These are phyloP conservation scores for Allium cepa DNA, from an alignment of 106 monocot species.

Conservation along the genomic window DNA sequence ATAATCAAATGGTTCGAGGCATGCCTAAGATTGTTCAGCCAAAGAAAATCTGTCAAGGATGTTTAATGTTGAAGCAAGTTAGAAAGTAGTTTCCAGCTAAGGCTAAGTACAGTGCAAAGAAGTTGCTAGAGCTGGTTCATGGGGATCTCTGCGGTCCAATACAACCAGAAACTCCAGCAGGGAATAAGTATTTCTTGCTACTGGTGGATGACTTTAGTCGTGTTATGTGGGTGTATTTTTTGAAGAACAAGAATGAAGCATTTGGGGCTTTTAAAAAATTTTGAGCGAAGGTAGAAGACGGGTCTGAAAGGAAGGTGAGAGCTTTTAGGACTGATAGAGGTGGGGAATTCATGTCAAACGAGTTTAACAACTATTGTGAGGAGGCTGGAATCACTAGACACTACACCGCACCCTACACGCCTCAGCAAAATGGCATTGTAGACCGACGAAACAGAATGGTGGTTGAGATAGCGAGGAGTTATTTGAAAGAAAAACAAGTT, in stretches of 20 bases:
- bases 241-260: neutral
- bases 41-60: neutral
- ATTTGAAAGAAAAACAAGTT: neutral
- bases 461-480: neutral
- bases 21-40: neutral
- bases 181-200: slow-evolving; percentile 8
- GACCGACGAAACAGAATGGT: neutral
- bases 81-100: too few species aligned
- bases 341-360: neutral
- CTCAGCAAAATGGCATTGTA: neutral
- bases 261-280: neutral
- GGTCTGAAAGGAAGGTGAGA: neutral
- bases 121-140: neutral
- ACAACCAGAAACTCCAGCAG: neutral
- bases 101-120: too few species aligned
- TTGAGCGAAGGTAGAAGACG: too few species aligned
- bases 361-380: neutral
- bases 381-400: too few species aligned
- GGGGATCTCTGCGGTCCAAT: slow-evolving; percentile 11
- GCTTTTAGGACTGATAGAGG: too few species aligned
- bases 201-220: slow-evolving; percentile 9
- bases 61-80: too few species aligned
- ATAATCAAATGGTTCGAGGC: neutral
- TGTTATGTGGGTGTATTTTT: neutral
- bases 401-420: neutral